Evolutionary conservation across 129 eudicot genomes (phyloP), one percentile per base, ranked within the genome.

Genomic region (Lonicera japonica): DNA sequence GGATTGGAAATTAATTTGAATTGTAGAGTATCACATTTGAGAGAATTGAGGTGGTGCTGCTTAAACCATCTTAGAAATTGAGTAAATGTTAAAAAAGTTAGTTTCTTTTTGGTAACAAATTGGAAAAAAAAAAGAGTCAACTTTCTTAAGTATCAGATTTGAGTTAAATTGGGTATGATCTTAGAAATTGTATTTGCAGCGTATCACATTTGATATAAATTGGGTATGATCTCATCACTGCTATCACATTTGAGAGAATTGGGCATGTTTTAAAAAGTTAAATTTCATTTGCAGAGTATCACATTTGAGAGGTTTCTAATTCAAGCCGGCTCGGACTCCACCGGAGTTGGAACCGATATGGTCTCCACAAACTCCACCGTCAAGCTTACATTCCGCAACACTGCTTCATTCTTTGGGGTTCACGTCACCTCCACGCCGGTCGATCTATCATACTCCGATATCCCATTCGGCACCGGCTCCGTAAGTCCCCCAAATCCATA

Each of bases 291-390:
- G 0, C 84, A 91, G 98, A 91, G 96, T 71, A 84, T 91, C 41
- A 76, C 55, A 47, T 79, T 91, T 43, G 96, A 87, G 78, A 78
- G 86, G 23, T 80, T 91, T 47, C 58, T 65, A 65, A 69, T 91
- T 69, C 95, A 88, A 66, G 95, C 95, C 8, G 98, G 98, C 18
- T 79, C 96, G 8, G 98, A 91, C 66, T 21, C n/a, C 29, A 87
- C 84, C 12, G 98, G 98, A 13, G 98, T 91, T 0, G 88, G 96
- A 0, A 91, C 98, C 5, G 98, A 91, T 71, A 87, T 91, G 98
- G 87, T 81, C 43, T 54, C 98, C 11, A 48, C 74, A 70, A 91
- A 91, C 55, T 66, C 95, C 18, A 91, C 98, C 6, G 83, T 91
- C 40, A 84, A 78, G 57, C 71, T 87, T 25, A 57, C 70, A 23